Conservation (phyloP, 306 rosid genomes). For the Herpetospermum pedunculosum region DNA sequence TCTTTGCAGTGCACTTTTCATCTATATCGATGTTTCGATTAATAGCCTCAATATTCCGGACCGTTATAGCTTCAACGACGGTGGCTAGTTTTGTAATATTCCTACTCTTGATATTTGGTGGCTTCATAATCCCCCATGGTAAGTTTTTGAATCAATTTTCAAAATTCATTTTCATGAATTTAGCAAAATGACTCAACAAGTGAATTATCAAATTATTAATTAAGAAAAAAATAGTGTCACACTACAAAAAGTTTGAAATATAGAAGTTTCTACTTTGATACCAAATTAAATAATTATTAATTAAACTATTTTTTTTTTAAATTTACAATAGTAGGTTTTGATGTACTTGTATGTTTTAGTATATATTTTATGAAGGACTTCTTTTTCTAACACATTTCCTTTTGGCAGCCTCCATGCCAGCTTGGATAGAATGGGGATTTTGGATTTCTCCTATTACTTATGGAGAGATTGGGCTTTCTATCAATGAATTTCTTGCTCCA, state of each 20-base stretch:
- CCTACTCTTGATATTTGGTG: slow-evolving; percentile 17
- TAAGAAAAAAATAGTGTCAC: no score
- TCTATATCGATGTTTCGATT: slow-evolving; percentile 24
- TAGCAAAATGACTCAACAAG: no score
- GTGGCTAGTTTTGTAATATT: slow-evolving; percentile 22
- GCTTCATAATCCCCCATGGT: slow-evolving; percentile 24
- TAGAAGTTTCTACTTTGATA: no score
- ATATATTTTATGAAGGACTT: no score
- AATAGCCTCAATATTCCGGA: slow-evolving; percentile 24
- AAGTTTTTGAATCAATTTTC: neutral
- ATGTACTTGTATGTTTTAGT: no score
- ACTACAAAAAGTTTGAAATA: no score
- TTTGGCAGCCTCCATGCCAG: slow-evolving; percentile 31
- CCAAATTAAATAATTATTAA: no score
- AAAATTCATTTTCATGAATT: neutral
- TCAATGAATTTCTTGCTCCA: slow-evolving; percentile 30
- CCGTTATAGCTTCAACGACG: slow-evolving; percentile 11
- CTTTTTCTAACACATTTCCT: no score
- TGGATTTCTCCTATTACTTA: slow-evolving; percentile 32
- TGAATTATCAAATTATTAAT: no score
- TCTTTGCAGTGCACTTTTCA: slow-evolving; percentile 21
- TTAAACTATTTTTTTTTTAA: no score
- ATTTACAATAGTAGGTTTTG: no score
- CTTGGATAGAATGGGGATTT: slow-evolving; percentile 30
- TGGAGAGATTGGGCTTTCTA: slow-evolving; percentile 30